Evolutionary conservation across 2,329 filamentous ascomycete genomes (phyloP), one percentile per base, ranked within the genome.

Genomic region (Epichloe typhina): DNA sequence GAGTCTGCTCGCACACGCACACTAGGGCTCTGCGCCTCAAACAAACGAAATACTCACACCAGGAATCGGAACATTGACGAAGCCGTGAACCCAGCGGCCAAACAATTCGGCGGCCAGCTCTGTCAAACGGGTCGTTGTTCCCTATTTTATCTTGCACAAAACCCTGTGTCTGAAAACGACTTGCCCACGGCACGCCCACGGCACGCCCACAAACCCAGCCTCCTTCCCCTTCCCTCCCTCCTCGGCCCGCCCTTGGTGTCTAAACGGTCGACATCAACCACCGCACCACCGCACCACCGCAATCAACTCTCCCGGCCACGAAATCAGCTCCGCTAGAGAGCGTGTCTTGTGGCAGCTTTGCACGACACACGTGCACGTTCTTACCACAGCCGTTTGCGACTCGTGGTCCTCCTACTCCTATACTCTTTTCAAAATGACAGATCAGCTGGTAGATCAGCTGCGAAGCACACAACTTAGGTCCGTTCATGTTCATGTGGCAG

Each of bases 391-490:
- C 49, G 45, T 50, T 52, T 54, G 44, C 56, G 51, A 50, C 52
- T 54, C 51, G 49, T 55, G 53, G 55, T 59, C 59, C 55, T 56
- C 54, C 56, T 9, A 31, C 26, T 31, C 26, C 26, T 56, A 59
- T 56, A 60, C 41, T 42, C 7, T 43, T 38, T 13, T 58, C 57
- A 63, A 59, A 62, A 72, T 72, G 70, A 63, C 70, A 59, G 69
- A 72, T 61, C 67, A 70, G 62, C 63, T 72, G 58, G 67, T 64
- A 65, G 69, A 73, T 53, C 66, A 70, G 64, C 63, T 73, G 56
- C 66, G 66, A 63, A 66, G 60, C 56, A 64, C 67, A 54, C 64
- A 66, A 59, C 60, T 72, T 53, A 69, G 67, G 68, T 72, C 57
- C 58, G 68, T 58, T 52, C 17, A 26, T 17, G n/a, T 31, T n/a